phyloP scores from a whole-genome alignment of 2,329 filamentous ascomycete genomes.

The Penicillium sp. region DNA sequence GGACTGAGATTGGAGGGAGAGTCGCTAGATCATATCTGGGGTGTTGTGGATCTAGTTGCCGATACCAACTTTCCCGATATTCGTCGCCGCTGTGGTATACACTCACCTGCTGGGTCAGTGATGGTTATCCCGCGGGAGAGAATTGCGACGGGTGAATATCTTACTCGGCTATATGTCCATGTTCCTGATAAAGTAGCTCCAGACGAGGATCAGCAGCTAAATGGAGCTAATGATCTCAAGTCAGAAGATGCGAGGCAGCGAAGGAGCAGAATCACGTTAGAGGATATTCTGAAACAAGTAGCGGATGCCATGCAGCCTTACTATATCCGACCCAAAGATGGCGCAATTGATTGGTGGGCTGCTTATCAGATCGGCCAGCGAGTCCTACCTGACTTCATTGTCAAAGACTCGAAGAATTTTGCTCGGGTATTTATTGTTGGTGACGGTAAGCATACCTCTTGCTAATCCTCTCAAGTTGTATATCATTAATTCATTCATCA shows the following conservation, averaged over 20 bases:
- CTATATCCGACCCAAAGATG: constrained; percentile 62
- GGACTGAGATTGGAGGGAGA: constrained; percentile 63
- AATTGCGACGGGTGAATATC: constrained; percentile 33
- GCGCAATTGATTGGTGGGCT: constrained; percentile 72
- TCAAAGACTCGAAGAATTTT: constrained; percentile 64
- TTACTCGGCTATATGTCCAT: constrained; percentile 49
- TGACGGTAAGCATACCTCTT: constrained; percentile 49
- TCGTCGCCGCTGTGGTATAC: constrained; percentile 77
- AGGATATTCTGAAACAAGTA: constrained; percentile 66
- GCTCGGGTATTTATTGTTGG: constrained; percentile 64
- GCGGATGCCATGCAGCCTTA: constrained; percentile 70
- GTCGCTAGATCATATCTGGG: constrained; percentile 72
- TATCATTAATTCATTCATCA: background rate
- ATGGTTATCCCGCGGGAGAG: constrained; percentile 77
- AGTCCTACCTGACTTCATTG: constrained; percentile 46
- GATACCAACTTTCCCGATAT: constrained; percentile 77
- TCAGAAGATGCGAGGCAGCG: constrained; percentile 65
- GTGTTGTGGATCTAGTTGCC: constrained; percentile 74
- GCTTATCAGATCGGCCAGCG: constrained; percentile 78
- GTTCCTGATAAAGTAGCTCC: constrained; percentile 24
- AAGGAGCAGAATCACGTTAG: constrained; percentile 64
- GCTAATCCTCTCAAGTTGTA: background rate
- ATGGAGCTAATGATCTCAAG: constrained; percentile 57
- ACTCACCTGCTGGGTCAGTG: constrained; percentile 73
- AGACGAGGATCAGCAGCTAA: constrained; percentile 12